Evolutionary conservation across 495 filamentous ascomycete genomes (phyloP).

Genomic region (Penicillium argentinense): DNA sequence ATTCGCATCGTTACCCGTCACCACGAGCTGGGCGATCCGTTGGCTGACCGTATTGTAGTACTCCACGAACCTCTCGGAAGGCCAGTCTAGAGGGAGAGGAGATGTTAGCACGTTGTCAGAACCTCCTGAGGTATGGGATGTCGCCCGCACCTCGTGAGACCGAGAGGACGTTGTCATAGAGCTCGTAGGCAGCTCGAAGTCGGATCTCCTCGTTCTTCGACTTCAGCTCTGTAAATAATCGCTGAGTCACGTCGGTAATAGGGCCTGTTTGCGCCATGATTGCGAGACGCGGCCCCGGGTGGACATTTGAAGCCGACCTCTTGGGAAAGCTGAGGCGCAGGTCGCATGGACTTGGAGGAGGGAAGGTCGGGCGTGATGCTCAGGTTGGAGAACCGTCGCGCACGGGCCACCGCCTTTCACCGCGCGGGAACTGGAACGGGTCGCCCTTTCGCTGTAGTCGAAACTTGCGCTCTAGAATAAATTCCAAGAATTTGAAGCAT

Average conservation of each 20-base stretch:
- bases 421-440: neutral
- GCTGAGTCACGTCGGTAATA: slow-evolving; percentile 46
- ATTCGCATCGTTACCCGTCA: slow-evolving; percentile 76
- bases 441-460: neutral
- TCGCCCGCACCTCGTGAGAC: slow-evolving; percentile 47
- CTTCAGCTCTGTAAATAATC: slow-evolving; percentile 51
- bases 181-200: slow-evolving; percentile 52
- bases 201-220: slow-evolving; percentile 55
- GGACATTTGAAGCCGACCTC: slow-evolving; percentile 48
- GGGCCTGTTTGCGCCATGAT: slow-evolving; percentile 53
- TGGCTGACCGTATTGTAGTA: slow-evolving; percentile 79
- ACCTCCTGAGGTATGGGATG: neutral
- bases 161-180: slow-evolving; percentile 49
- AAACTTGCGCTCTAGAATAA: too few species aligned
- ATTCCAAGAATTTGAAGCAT: too few species aligned
- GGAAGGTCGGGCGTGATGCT: slow-evolving; percentile 20
- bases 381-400: slow-evolving; percentile 24
- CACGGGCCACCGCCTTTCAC: slow-evolving; percentile 22
- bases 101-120: slow-evolving; percentile 8
- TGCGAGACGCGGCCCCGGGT: slow-evolving; percentile 41
- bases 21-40: slow-evolving; percentile 70
- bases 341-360: slow-evolving; percentile 26
- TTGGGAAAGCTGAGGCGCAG: slow-evolving; percentile 30
- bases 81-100: slow-evolving; percentile 57
- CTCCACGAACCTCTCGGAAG: slow-evolving; percentile 69